These are phyloP conservation scores for Madurella mycetomatis DNA, from an alignment of 2,329 filamentous ascomycete genomes.

Conservation along the genomic window DNA sequence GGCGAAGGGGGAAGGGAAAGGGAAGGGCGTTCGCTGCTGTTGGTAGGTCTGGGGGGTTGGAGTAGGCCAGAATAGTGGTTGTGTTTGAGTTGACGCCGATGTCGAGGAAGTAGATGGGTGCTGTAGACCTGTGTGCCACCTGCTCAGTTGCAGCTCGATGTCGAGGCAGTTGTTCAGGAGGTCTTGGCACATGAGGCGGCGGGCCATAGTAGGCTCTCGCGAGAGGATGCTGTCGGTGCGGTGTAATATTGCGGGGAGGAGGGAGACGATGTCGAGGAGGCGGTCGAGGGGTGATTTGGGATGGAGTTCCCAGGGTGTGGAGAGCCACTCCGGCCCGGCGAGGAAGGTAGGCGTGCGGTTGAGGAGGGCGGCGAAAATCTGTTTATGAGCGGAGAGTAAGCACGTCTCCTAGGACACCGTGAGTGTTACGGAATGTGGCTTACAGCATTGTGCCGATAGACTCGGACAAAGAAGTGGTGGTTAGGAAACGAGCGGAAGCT, in stretches of 20 bases:
- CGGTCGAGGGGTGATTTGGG: constrained; percentile 48
- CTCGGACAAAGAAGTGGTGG: constrained; percentile 54
- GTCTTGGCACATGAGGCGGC: constrained; percentile 44
- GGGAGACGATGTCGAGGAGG: constrained; percentile 48
- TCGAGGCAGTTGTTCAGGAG: constrained; percentile 45
- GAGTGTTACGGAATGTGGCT: constrained; percentile 26
- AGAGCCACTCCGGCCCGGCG: constrained; percentile 48
- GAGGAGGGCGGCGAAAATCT: constrained; percentile 47
- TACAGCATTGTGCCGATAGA: constrained; percentile 51
- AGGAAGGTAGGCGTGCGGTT: constrained; percentile 48
- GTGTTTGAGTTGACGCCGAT: constrained; percentile 35
- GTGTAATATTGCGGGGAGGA: constrained; percentile 44
- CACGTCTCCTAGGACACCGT: neutral
- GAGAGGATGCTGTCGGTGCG: constrained; percentile 41
- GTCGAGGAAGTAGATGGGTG: constrained; percentile 19
- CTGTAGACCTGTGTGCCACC: constrained; percentile 41
- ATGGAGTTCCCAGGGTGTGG: constrained; percentile 48
- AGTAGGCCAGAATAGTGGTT: constrained; percentile 24
- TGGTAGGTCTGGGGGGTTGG: neutral
- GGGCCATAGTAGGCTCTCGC: constrained; percentile 37
- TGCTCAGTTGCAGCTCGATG: constrained; percentile 44
- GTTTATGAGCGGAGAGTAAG: neutral
- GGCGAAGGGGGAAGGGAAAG: constrained; percentile 42
- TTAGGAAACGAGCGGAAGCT: constrained; percentile 48
- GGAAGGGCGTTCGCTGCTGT: constrained; percentile 38